Conservation (phyloP, 805 yeast species). For the Candida vaughaniae region DNA sequence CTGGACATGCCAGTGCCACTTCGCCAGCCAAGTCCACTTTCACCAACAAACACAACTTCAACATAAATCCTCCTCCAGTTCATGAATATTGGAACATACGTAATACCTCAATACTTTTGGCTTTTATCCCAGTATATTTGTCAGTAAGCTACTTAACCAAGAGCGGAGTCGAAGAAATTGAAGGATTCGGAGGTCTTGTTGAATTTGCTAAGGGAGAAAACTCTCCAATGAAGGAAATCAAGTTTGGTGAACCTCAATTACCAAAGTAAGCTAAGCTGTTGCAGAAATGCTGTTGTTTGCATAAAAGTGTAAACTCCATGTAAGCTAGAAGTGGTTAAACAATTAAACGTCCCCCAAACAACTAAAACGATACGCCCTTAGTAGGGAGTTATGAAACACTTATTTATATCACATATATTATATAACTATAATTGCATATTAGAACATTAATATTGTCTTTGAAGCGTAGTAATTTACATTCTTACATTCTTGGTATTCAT, state of each 20-base stretch:
- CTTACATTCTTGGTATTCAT: too few species aligned
- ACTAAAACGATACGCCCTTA: too few species aligned
- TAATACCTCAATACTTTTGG: conserved; percentile 35
- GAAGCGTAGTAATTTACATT: too few species aligned
- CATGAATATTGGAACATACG: conserved; percentile 45
- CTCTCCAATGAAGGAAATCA: conserved; percentile 37
- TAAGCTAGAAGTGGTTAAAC: too few species aligned
- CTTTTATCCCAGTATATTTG: conserved; percentile 37
- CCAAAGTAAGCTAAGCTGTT: conserved; percentile 9
- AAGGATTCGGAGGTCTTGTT: conserved; percentile 31
- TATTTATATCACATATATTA: too few species aligned
- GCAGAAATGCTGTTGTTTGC: too few species aligned
- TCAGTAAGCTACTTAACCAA: conserved; percentile 35
- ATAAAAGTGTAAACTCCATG: too few species aligned
- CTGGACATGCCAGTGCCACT: conserved; percentile 17
- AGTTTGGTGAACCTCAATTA: conserved; percentile 39
- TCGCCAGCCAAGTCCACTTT: conserved; percentile 25
- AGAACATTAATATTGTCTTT: too few species aligned
- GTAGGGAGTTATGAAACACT: too few species aligned
- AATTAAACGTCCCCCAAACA: too few species aligned
- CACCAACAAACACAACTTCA: conserved; percentile 42
- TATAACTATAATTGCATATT: too few species aligned
- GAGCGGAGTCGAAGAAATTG: conserved; percentile 23
- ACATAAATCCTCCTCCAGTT: conserved; percentile 44
- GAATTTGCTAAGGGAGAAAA: conserved; percentile 37